A percentile compares a stretch with the other conserved stretches of the same genome.
Evolutionary conservation across 768 basidiomycete species (phyloP).

Genomic region (Leucocoprinus birnbaumii): DNA sequence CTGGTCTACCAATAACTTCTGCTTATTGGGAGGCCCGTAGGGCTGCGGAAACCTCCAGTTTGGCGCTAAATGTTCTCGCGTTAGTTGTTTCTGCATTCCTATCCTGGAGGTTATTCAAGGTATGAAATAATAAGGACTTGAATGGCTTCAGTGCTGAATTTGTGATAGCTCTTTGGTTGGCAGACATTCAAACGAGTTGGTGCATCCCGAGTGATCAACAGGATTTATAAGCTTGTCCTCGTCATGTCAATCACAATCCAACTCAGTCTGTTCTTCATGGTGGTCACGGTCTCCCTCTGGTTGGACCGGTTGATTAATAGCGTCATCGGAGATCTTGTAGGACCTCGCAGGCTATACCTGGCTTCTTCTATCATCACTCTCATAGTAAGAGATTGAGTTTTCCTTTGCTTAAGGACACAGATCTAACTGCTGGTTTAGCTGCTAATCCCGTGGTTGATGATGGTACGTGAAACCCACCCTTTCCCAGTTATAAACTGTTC

Average conservation of each 20-base stretch:
- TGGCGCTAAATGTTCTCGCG: conserved; percentile 60
- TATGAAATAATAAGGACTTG: conserved; percentile 20
- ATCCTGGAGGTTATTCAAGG: conserved; percentile 76
- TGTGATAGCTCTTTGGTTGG: conserved; percentile 59
- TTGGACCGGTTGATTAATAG: conserved; percentile 74
- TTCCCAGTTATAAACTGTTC: not conserved
- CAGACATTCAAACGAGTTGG: conserved; percentile 87
- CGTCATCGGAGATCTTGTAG: conserved; percentile 51
- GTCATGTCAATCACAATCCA: conserved; percentile 71
- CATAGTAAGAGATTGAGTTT: conserved; percentile 42
- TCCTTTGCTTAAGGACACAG: not conserved
- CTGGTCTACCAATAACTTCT: conserved; percentile 39
- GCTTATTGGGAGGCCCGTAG: conserved; percentile 62
- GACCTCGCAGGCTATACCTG: conserved; percentile 47
- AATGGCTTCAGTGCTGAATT: conserved; percentile 27
- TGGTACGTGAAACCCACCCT: conserved; percentile 37
- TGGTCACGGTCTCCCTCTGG: conserved; percentile 68
- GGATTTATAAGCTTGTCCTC: conserved; percentile 71
- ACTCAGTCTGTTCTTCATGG: conserved; percentile 76
- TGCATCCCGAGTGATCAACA: conserved; percentile 69
- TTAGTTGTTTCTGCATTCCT: conserved; percentile 60
- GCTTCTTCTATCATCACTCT: conserved; percentile 53
- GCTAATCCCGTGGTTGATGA: conserved; percentile 66
- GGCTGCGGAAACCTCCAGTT: conserved; percentile 59
- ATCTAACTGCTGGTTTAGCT: not conserved